Percentiles rank a stretch among this genome's conserved stretches.
Conservation (phyloP, 148 eudicot species). For the Spergularia marina region DNA sequence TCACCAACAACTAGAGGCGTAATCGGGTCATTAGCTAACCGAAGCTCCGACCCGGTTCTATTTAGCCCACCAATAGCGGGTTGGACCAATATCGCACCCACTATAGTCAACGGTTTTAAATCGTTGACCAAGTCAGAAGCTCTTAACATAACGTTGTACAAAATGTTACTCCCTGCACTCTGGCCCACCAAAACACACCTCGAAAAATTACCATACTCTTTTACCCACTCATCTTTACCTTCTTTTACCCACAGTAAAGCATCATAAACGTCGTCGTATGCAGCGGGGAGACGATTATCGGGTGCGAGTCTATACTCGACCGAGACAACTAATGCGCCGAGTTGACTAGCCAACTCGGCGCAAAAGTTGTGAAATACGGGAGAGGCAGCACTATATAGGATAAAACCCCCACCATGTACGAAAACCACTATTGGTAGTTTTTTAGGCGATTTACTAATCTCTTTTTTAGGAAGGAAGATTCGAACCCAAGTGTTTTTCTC, state of each 20-base stretch:
- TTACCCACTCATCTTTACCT: slow-evolving; percentile 31
- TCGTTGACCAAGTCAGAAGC: slow-evolving; percentile 2
- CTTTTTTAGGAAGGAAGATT: slow-evolving; percentile 25
- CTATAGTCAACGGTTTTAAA: slow-evolving; percentile 24
- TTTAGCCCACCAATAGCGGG: slow-evolving; percentile 40
- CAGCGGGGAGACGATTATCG: slow-evolving; percentile 40
- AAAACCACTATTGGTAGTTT: slow-evolving; percentile 28
- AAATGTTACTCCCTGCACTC: slow-evolving; percentile 46
- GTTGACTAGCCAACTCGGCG: slow-evolving; percentile 18
- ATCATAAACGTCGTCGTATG: slow-evolving; percentile 38
- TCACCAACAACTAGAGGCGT: slow-evolving; percentile 39
- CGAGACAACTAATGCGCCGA: slow-evolving; percentile 32
- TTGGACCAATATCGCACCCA: slow-evolving; percentile 32
- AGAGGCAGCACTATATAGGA: slow-evolving; percentile 17
- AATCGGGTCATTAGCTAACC: slow-evolving; percentile 26
- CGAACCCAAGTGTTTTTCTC: slow-evolving; percentile 27
- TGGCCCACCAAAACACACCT: slow-evolving; percentile 31
- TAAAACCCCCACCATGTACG: slow-evolving; percentile 35
- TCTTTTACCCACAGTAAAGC: slow-evolving; percentile 34
- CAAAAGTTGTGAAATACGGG: slow-evolving; percentile 20
- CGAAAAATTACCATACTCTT: slow-evolving; percentile 27
- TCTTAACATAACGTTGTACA: slow-evolving; percentile 21
- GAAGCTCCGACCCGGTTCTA: slow-evolving; percentile 39
- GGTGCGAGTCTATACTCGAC: slow-evolving; percentile 48
- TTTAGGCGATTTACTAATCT: too few relatives aligned